Percentiles rank a stretch among this genome's conserved stretches.
Conservation (phyloP, 768 basidiomycete species). For the Phanerochaete sordida region DNA sequence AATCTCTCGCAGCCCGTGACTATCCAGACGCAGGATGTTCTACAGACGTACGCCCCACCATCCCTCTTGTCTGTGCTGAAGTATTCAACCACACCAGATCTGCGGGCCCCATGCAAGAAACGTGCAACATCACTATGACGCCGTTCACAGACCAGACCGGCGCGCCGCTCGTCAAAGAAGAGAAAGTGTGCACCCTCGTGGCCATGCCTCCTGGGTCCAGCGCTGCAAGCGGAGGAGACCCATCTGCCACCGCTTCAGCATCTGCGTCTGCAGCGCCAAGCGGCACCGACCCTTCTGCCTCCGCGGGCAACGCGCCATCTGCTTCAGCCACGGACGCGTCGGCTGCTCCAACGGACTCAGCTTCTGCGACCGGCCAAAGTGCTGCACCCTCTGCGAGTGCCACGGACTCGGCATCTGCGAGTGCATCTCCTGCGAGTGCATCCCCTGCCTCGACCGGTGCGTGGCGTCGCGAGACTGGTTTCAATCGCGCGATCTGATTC, state of each 20-base stretch:
- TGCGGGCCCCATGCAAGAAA: conserved; percentile 31
- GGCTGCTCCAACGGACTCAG: not conserved
- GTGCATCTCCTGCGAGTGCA: conserved; percentile 4
- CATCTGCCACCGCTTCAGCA: not conserved
- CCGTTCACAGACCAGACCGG: conserved; percentile 29
- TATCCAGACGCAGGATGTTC: conserved; percentile 31
- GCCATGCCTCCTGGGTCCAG: not conserved
- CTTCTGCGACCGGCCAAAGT: not conserved
- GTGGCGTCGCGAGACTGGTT: not conserved
- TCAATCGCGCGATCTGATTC: too few species aligned
- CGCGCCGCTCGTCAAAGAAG: conserved; percentile 28
- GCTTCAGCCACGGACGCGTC: conserved; percentile 9
- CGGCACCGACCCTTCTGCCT: conserved; percentile 7
- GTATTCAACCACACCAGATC: conserved; percentile 9
- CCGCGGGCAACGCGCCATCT: not conserved
- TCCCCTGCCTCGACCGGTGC: not conserved
- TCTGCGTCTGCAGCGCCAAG: conserved; percentile 2
- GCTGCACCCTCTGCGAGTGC: not conserved
- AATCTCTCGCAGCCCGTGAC: conserved; percentile 31
- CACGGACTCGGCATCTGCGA: conserved; percentile 7
- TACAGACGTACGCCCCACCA: conserved; percentile 36
- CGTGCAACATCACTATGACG: conserved; percentile 32
- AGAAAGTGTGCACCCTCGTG: conserved; percentile 24
- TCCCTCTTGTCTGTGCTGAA: not conserved
- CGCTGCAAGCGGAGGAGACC: not conserved